Conservation (phyloP, 176 grass and related monocot genomes). For the Triticum turgidum region DNA sequence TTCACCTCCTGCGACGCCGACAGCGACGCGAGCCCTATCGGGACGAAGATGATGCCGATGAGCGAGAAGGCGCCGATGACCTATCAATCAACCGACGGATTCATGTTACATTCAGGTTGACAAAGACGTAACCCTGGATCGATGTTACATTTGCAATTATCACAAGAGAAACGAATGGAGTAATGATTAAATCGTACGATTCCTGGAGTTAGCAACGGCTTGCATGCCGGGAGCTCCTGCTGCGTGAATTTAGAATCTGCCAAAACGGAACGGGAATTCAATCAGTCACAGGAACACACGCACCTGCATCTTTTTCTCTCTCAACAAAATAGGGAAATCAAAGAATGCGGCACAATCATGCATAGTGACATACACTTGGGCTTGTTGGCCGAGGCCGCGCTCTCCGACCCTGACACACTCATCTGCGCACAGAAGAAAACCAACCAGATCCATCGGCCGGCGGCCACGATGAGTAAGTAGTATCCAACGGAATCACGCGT, state of each 20-base stretch:
- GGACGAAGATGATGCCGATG: slow-evolving; percentile 73
- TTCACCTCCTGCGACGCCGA: slow-evolving; percentile 52
- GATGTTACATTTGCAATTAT: not conserved
- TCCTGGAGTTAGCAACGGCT: slow-evolving; percentile 77
- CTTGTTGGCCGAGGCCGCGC: slow-evolving; percentile 68
- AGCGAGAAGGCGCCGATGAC: slow-evolving; percentile 70
- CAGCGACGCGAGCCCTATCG: slow-evolving; percentile 68
- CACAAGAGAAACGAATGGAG: not conserved
- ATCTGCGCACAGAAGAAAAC: slow-evolving; percentile 18
- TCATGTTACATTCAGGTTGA: not conserved
- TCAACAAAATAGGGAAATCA: not conserved
- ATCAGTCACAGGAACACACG: not conserved
- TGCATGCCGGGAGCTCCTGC: slow-evolving; percentile 96
- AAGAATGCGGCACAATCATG: not conserved
- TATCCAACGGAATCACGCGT: no score
- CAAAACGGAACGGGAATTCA: not conserved
- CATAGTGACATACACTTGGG: slow-evolving; percentile 51
- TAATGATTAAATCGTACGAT: slow-evolving; percentile 36
- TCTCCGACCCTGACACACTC: slow-evolving; percentile 36
- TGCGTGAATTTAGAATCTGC: slow-evolving; percentile 93
- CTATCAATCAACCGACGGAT: slow-evolving; percentile 26
- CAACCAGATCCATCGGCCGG: not conserved
- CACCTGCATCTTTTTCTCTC: no score
- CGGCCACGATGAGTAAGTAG: no score
- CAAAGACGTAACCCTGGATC: not conserved